A percentile compares a stretch with the other conserved stretches of the same genome.
Conservation (phyloP, 371 early-diverging fungal species). For the Syncephalis plumigaleata region DNA sequence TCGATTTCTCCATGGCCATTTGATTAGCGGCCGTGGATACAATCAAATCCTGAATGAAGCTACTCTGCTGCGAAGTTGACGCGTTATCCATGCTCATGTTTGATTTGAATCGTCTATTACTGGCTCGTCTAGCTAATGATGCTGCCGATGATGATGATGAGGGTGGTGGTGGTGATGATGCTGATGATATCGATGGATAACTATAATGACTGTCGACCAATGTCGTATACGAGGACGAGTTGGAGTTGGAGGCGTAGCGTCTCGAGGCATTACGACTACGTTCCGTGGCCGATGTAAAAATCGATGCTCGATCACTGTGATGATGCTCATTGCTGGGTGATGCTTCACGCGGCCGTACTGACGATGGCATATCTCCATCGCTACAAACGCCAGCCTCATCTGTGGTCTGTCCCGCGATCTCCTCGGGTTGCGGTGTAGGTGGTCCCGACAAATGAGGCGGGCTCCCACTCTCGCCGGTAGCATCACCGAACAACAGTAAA, state of each 20-base stretch:
- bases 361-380: not conserved
- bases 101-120: not conserved
- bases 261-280: conserved; percentile 5
- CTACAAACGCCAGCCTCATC: not conserved
- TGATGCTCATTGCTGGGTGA: not conserved
- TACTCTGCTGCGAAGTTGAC: conserved; percentile 1
- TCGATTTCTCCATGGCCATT: conserved; percentile 9
- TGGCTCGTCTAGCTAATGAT: not conserved
- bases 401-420: conserved; percentile 1
- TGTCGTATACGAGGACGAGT: conserved; percentile 8
- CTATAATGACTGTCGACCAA: too few species aligned
- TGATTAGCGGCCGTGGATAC: conserved; percentile 16
- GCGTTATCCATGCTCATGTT: conserved; percentile 4
- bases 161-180: not conserved
- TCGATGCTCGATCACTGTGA: not conserved
- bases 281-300: not conserved
- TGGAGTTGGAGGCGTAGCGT: conserved; percentile 7
- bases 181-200: conserved; percentile 4
- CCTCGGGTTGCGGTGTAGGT: too few species aligned
- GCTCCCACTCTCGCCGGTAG: conserved; percentile 4
- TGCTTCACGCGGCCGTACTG: too few species aligned
- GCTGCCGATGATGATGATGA: conserved; percentile 6
- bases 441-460: conserved; percentile 3
- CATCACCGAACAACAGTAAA: too few species aligned
- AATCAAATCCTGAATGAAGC: conserved; percentile 11